A percentile compares a stretch with the other conserved stretches of the same genome.
Conservation (phyloP, 768 basidiomycete genomes). For the Collybiopsis confluens region DNA sequence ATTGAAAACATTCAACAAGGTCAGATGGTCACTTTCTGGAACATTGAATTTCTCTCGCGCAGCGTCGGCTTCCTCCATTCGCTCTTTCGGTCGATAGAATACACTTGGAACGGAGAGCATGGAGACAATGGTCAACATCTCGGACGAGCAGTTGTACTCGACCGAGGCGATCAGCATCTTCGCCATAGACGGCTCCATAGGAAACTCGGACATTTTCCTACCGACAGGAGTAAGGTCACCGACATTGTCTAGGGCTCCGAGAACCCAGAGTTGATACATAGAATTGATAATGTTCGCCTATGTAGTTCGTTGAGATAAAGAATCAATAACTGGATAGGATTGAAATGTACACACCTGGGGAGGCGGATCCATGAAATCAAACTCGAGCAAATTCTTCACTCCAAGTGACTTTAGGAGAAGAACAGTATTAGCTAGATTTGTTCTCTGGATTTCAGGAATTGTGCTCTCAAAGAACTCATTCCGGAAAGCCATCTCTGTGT, state of each 20-base stretch:
- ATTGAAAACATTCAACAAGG: conserved; percentile 91
- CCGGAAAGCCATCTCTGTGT: conserved; percentile 94
- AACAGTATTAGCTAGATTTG: conserved; percentile 96
- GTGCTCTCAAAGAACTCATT: conserved; percentile 96
- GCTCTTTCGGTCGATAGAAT: conserved; percentile 95
- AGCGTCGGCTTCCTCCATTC: conserved; percentile 97
- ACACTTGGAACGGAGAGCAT: conserved; percentile 98
- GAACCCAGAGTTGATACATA: conserved; percentile 99
- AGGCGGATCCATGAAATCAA: conserved; percentile 99
- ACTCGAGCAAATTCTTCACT: conserved; percentile 95
- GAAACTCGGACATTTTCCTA: conserved; percentile 98
- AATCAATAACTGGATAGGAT: neutral
- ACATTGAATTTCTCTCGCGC: conserved; percentile 98
- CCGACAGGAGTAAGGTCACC: conserved; percentile 93
- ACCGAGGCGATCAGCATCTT: conserved; percentile 98
- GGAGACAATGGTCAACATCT: conserved; percentile 98
- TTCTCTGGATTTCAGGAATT: conserved; percentile 97
- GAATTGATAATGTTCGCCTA: conserved; percentile 97
- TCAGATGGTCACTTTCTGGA: conserved; percentile 96
- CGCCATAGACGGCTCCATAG: conserved; percentile 98
- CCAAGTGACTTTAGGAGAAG: conserved; percentile 91
- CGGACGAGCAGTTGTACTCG: conserved; percentile 87
- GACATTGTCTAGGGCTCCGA: conserved; percentile 94
- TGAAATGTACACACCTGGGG: conserved; percentile 63
- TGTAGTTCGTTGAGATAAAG: neutral